Conservation (phyloP, 2,329 filamentous ascomycete species). For the Aspergillus sp. region DNA sequence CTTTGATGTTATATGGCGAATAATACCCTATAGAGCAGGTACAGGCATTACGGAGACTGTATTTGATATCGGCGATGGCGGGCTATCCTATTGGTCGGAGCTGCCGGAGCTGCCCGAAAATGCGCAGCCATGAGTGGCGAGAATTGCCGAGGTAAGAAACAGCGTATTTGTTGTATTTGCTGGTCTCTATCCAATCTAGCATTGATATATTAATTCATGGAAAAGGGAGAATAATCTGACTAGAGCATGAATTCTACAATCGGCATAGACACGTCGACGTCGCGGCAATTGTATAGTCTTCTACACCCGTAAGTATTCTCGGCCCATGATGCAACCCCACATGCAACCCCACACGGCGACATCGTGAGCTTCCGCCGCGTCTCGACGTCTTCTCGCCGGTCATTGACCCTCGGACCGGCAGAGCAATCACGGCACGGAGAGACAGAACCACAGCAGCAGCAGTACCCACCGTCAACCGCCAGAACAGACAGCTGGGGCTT, state of each 20-base stretch:
- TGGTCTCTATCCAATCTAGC: no score
- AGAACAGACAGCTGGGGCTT: neutral
- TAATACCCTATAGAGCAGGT: no score
- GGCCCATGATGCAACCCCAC: no score
- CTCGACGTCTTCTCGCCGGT: no score
- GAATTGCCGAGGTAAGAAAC: constrained; percentile 2
- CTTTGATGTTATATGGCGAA: no score
- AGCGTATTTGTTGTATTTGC: neutral
- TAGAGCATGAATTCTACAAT: no score
- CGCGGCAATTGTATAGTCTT: neutral
- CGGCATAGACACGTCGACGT: no score
- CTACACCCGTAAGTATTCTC: no score
- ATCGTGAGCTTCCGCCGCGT: neutral
- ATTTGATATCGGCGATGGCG: neutral
- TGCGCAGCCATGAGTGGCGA: neutral
- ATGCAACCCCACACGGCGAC: neutral
- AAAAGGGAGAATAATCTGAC: no score
- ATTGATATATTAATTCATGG: no score
- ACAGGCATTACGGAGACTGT: no score
- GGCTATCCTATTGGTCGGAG: constrained; percentile 1
- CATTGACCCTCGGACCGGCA: neutral
- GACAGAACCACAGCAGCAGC: neutral
- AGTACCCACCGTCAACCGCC: neutral
- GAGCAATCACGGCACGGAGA: neutral
- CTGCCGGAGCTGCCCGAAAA: neutral